These are phyloP conservation scores for Termitomyces sp. DNA, from an alignment of 768 basidiomycete species.

Conservation along the genomic window DNA sequence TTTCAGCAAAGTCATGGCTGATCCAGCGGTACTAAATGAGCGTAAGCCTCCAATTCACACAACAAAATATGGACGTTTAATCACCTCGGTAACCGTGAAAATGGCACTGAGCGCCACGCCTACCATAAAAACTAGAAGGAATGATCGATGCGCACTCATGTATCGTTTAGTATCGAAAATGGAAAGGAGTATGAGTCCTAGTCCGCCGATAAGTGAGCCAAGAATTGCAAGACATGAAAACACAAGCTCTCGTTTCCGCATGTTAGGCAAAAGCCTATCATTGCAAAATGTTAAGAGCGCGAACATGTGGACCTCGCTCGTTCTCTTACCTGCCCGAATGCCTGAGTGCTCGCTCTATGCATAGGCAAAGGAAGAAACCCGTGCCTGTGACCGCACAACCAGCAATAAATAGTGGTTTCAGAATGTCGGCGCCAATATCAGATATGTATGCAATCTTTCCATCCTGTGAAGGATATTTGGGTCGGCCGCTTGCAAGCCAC, in stretches of 20 bases:
- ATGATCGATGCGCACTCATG: constrained; percentile 46
- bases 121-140: constrained; percentile 68
- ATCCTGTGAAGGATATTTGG: constrained; percentile 51
- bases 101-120: constrained; percentile 70
- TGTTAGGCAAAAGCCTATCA: constrained; percentile 50
- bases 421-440: constrained; percentile 65
- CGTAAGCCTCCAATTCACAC: not conserved
- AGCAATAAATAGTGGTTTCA: constrained; percentile 73
- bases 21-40: constrained; percentile 57
- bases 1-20: constrained; percentile 44
- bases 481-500: constrained; percentile 64
- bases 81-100: constrained; percentile 67
- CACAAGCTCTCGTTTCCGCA: constrained; percentile 51
- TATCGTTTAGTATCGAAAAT: constrained; percentile 64
- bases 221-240: constrained; percentile 54
- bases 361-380: constrained; percentile 55
- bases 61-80: not conserved
- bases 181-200: constrained; percentile 63
- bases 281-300: not conserved
- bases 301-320: too few relatives aligned
- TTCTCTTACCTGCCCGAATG: constrained; percentile 52
- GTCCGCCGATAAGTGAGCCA: constrained; percentile 57
- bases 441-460: constrained; percentile 69
- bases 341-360: constrained; percentile 58
- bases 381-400: constrained; percentile 61